Base-by-base conservation (phyloP, 2,329 filamentous ascomycete species). In the Rachicladosporium sp. region DNA sequence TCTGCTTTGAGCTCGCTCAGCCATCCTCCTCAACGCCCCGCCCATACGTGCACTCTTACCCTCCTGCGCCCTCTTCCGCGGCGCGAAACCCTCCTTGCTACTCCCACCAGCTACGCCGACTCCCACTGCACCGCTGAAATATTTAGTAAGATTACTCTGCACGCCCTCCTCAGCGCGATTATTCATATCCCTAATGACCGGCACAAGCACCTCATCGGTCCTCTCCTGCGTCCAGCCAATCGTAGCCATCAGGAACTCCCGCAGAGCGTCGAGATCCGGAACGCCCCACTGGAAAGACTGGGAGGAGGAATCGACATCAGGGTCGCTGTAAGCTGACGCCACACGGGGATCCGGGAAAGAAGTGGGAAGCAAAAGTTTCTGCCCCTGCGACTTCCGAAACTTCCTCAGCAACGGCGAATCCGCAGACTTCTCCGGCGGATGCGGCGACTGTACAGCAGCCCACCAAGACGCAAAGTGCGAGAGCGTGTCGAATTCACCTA, bases 111-210 rank as follows among this genome's bases (percentile, higher is more conserved):
- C 51, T 5, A 73, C 73, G 1, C 83, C 82, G 0, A 71, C 71
- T 0, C 83, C 83, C 0, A 86, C 78, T 3, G 67, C 63, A 0
- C 89, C 89, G 9, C 77, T 75, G 58, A 96, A 95, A 60, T 80
- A 98, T 15, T 79, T 71, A n/a, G 91, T 98, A 48, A 98, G 94
- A 51, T 98, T 98, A 43, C 78, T 80, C 67, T 98, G 91, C 11
- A 89, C 96, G 4, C 91, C 91, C 63, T 96, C 91, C 21, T 77
- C 71, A 48, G 85, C 82, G 30, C 91, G 73, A 3, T 77, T 75
- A 57, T 96, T 96, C 83, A 98, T 93, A 54, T 98, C 91, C 41
- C 80, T 74, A 46, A 98, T 91, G 1, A 98, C 93, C 0, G 91
- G 91, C 1, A 98, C 85, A 2, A 98, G 73, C 2, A 98, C 83